phyloP scores from a whole-genome alignment of 306 rosid species.

The Nissolia schottii region DNA sequence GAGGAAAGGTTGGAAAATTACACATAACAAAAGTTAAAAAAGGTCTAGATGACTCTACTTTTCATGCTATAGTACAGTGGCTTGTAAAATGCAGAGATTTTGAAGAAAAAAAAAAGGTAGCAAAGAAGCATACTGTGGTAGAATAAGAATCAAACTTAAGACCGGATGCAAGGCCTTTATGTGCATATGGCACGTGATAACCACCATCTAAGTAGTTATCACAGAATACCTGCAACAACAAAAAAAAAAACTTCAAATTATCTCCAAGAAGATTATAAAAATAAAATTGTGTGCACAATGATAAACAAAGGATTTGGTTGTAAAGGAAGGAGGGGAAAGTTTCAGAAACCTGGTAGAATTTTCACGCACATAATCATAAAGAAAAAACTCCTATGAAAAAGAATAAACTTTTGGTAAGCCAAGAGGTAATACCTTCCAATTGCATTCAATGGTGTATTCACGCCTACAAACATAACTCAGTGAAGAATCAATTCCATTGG shows the following conservation, averaged over 20 bases:
- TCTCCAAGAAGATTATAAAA: neutral
- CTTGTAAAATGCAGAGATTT: neutral
- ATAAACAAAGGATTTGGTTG: neutral
- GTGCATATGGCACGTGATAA: slow-evolving; percentile 90
- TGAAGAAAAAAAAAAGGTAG: slow-evolving; percentile 17
- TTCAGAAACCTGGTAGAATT: slow-evolving; percentile 10
- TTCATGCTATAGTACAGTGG: neutral
- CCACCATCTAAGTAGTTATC: slow-evolving; percentile 98
- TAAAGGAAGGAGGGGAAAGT: neutral
- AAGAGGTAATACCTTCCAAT: slow-evolving; percentile 73
- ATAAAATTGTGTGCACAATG: neutral
- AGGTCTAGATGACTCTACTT: neutral
- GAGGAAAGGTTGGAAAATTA: neutral
- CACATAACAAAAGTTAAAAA: neutral
- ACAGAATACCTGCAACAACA: slow-evolving; percentile 69
- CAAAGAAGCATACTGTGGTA: slow-evolving; percentile 50
- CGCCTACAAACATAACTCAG: slow-evolving; percentile 68
- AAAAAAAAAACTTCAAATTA: neutral
- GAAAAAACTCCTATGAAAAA: slow-evolving; percentile 6
- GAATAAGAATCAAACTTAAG: slow-evolving; percentile 77
- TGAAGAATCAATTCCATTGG: slow-evolving; percentile 63
- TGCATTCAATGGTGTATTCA: slow-evolving; percentile 77
- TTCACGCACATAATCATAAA: neutral
- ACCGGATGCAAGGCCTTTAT: slow-evolving; percentile 79
- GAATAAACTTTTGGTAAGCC: neutral